These are phyloP conservation scores for Lecanoromycetidae sp. DNA, from an alignment of 2,329 filamentous ascomycete genomes.

Conservation along the genomic window DNA sequence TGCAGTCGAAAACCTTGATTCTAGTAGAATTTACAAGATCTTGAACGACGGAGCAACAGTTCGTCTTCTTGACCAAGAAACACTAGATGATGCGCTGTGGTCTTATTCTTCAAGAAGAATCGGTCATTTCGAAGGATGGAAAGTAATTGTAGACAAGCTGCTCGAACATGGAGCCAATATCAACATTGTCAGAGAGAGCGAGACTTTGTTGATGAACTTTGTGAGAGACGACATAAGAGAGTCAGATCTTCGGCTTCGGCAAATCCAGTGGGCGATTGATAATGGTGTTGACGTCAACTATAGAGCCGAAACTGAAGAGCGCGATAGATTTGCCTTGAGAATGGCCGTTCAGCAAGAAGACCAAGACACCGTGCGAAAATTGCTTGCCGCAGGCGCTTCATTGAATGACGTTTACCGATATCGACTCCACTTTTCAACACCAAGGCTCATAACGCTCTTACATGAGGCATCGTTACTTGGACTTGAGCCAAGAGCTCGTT, in stretches of 20 bases:
- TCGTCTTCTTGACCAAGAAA: not conserved
- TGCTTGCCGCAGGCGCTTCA: not conserved
- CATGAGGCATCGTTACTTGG: not conserved
- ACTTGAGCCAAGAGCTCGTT: not conserved
- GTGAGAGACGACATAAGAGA: not conserved
- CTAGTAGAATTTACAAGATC: not conserved
- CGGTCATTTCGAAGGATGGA: not conserved
- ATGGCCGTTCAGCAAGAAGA: not conserved
- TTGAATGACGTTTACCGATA: too few relatives aligned
- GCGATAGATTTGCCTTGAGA: not conserved
- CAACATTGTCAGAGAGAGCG: not conserved
- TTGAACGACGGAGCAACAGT: not conserved
- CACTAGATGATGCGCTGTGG: not conserved
- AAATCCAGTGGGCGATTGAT: too few relatives aligned
- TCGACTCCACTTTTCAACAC: too few relatives aligned
- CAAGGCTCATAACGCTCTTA: not conserved
- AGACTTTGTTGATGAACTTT: not conserved
- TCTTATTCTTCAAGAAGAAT: too few relatives aligned
- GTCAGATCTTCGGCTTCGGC: not conserved
- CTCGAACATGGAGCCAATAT: not conserved
- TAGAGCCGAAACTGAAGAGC: not conserved
- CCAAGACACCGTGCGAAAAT: not conserved
- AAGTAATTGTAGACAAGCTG: not conserved
- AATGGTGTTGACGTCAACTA: not conserved
- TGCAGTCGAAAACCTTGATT: not conserved